A percentile compares a stretch with the other conserved stretches of the same genome.
Conservation (phyloP, 2,329 filamentous ascomycete genomes). For the Phaeosphaeriaceae sp. region DNA sequence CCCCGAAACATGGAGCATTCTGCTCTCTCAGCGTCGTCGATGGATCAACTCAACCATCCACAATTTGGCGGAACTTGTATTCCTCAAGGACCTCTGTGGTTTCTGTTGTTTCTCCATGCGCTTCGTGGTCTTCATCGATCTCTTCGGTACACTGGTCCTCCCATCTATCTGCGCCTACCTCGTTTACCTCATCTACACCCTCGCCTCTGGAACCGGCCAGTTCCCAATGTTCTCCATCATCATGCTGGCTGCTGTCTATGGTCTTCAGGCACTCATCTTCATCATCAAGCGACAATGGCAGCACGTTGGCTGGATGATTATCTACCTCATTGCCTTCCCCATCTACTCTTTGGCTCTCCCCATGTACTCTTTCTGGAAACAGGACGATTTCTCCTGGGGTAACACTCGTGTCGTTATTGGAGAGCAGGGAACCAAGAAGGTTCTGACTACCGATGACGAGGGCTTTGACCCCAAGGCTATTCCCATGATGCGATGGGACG, state of each 20-base stretch:
- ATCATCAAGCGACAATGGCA: slow-evolving; percentile 98
- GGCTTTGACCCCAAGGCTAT: slow-evolving; percentile 91
- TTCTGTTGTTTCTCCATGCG: slow-evolving; percentile 99
- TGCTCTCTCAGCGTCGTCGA: slow-evolving; percentile 95
- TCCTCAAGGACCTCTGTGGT: slow-evolving; percentile 91
- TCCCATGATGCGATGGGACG: slow-evolving; percentile 95
- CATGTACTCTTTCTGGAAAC: slow-evolving; percentile 99
- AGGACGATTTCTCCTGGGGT: slow-evolving; percentile 98
- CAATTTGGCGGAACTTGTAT: slow-evolving; percentile 90
- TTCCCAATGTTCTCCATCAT: slow-evolving; percentile 88
- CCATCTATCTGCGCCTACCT: slow-evolving; percentile 89
- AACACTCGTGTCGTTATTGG: slow-evolving; percentile 97
- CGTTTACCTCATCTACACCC: slow-evolving; percentile 82
- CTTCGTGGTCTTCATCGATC: slow-evolving; percentile 93
- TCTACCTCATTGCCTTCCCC: slow-evolving; percentile 94
- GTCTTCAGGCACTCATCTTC: slow-evolving; percentile 95
- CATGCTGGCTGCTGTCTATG: slow-evolving; percentile 91
- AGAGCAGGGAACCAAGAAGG: slow-evolving; percentile 87
- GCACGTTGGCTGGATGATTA: slow-evolving; percentile 99
- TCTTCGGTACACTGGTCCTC: slow-evolving; percentile 89
- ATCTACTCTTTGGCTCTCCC: slow-evolving; percentile 92
- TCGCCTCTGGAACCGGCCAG: slow-evolving; percentile 72
- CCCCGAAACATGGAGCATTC: slow-evolving; percentile 89
- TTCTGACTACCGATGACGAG: slow-evolving; percentile 83
- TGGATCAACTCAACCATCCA: slow-evolving; percentile 99